Conservation (phyloP, 2,329 filamentous ascomycete genomes). For the Tolypocladium endophyticum region DNA sequence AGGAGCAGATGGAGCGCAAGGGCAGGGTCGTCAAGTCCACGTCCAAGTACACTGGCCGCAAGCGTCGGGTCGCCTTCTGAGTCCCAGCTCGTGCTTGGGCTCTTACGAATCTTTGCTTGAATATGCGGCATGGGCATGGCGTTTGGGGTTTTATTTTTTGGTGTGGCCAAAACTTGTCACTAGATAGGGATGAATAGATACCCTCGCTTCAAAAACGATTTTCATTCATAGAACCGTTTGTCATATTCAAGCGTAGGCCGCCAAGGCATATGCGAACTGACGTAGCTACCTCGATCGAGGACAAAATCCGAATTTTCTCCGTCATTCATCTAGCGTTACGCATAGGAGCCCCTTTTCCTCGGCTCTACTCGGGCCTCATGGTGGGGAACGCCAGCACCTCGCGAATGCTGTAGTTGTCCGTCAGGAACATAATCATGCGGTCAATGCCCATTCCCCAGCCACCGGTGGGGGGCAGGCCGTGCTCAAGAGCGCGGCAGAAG, state of each 20-base stretch:
- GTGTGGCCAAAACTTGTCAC: background rate
- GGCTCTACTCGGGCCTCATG: constrained; percentile 76
- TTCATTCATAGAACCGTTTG: background rate
- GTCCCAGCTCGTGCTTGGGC: constrained; percentile 2
- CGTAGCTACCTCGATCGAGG: background rate
- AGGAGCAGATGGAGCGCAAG: constrained; percentile 88
- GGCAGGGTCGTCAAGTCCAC: constrained; percentile 88
- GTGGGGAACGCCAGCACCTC: constrained; percentile 95
- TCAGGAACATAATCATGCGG: constrained; percentile 89
- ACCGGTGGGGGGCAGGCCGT: constrained; percentile 83
- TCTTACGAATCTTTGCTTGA: background rate
- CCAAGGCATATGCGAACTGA: background rate
- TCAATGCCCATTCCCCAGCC: constrained; percentile 97
- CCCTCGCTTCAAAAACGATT: constrained; percentile 3
- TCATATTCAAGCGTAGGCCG: background rate
- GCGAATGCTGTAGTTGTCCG: constrained; percentile 86
- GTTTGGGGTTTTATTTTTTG: constrained; percentile 1
- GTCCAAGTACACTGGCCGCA: constrained; percentile 90
- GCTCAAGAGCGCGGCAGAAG: constrained; percentile 84
- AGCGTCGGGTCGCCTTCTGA: constrained; percentile 69
- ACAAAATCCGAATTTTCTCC: background rate
- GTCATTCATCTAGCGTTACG: background rate
- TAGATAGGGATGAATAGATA: constrained; percentile 5
- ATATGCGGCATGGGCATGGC: constrained; percentile 12
- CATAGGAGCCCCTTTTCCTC: background rate